These are phyloP conservation scores for Amanita fuliginea DNA, from an alignment of 768 basidiomycete genomes.

Conservation along the genomic window DNA sequence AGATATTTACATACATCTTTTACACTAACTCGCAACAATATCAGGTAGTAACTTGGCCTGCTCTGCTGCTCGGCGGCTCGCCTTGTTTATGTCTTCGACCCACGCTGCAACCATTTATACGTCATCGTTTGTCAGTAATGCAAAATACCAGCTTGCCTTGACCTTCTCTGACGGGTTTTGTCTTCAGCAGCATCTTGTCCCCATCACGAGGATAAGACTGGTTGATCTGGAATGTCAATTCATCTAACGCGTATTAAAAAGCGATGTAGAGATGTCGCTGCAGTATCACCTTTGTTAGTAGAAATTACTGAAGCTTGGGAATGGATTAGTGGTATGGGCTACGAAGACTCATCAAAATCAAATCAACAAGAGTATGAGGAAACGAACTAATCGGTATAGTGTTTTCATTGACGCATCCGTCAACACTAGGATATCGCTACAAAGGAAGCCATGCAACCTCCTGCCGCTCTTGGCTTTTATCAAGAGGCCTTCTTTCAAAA, in stretches of 20 bases:
- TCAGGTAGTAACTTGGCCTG: slow-evolving; percentile 5
- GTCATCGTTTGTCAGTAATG: background rate
- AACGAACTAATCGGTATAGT: slow-evolving; percentile 73
- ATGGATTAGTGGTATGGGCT: slow-evolving; percentile 73
- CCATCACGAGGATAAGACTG: slow-evolving; percentile 67
- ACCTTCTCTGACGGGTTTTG: slow-evolving; percentile 47
- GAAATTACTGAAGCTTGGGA: slow-evolving; percentile 24
- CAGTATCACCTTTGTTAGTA: slow-evolving; percentile 4
- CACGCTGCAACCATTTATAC: slow-evolving; percentile 15
- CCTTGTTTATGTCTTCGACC: slow-evolving; percentile 27
- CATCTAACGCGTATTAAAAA: slow-evolving; percentile 32
- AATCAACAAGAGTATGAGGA: background rate
- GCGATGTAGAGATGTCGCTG: background rate
- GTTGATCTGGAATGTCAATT: slow-evolving; percentile 53
- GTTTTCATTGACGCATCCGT: slow-evolving; percentile 61
- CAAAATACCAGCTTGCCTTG: slow-evolving; percentile 21
- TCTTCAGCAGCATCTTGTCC: slow-evolving; percentile 52
- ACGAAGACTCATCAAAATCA: background rate
- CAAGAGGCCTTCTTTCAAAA: slow-evolving; percentile 71
- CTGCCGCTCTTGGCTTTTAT: slow-evolving; percentile 79
- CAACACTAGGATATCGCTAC: slow-evolving; percentile 83
- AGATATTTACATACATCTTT: background rate
- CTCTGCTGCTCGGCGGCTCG: slow-evolving; percentile 34
- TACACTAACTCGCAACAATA: background rate
- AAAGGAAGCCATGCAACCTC: slow-evolving; percentile 68